phyloP scores from a whole-genome alignment of 768 basidiomycete genomes.

The Amanita jacksonii region DNA sequence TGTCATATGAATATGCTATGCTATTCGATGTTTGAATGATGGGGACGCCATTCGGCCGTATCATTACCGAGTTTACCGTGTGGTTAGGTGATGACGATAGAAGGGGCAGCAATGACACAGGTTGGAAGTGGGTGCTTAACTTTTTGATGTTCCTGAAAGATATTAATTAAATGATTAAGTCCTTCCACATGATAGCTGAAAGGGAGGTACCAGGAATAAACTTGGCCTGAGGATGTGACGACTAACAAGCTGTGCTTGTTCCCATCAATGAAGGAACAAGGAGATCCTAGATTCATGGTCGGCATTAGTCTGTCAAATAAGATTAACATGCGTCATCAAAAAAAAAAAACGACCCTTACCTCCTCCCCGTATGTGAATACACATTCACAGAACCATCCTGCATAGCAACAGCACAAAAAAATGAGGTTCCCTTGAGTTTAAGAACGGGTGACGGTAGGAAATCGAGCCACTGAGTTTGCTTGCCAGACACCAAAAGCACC shows the following conservation, averaged over 20 bases:
- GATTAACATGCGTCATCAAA: conserved; percentile 1
- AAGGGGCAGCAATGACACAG: conserved; percentile 52
- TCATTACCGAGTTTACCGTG: conserved; percentile 49
- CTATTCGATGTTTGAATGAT: conserved; percentile 71
- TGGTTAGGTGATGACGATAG: conserved; percentile 47
- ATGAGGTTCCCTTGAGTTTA: conserved; percentile 48
- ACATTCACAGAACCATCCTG: conserved; percentile 76
- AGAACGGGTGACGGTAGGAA: conserved; percentile 73
- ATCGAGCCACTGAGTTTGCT: conserved; percentile 82
- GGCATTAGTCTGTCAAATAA: conserved; percentile 58
- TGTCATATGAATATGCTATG: conserved; percentile 73
- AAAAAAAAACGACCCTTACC: conserved; percentile 36
- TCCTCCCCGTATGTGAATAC: conserved; percentile 77
- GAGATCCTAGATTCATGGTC: conserved; percentile 60
- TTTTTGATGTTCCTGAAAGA: conserved; percentile 64
- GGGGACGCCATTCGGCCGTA: conserved; percentile 76
- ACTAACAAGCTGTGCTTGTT: conserved; percentile 57
- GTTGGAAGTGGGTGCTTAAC: conserved; percentile 52
- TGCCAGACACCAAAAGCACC: conserved; percentile 51
- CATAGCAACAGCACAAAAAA: conserved; percentile 68
- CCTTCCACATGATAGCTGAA: neutral
- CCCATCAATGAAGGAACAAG: conserved; percentile 60
- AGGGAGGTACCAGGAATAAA: conserved; percentile 61
- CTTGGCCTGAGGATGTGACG: conserved; percentile 59
- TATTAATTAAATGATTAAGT: neutral